Percentiles rank a stretch among this genome's conserved stretches.
Evolutionary conservation across 2,329 filamentous ascomycete species (phyloP).

Genomic region (Cadophora luteo-olivacea): DNA sequence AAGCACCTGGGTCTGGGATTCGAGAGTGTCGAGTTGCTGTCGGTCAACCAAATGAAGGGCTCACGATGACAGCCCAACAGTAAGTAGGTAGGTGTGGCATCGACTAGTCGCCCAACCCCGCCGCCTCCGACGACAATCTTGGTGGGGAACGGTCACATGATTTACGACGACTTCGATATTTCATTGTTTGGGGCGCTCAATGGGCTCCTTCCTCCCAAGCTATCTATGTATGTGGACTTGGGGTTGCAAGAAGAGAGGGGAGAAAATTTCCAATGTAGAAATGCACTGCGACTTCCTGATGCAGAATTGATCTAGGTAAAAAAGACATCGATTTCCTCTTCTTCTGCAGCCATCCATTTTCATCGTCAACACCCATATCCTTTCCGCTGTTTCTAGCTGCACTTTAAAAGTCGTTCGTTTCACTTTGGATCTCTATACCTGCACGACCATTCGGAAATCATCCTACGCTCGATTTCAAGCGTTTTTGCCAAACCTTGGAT

Average conservation of each 20-base stretch:
- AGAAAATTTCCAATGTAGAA: neutral
- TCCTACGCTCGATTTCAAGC: constrained; percentile 1
- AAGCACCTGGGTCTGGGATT: constrained; percentile 24
- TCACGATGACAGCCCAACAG: constrained; percentile 36
- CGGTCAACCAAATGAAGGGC: constrained; percentile 18
- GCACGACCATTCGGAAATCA: neutral
- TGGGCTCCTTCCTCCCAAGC: constrained; percentile 8
- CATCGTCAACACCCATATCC: constrained; percentile 17
- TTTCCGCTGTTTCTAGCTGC: constrained; percentile 13
- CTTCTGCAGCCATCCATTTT: constrained; percentile 15
- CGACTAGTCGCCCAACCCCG: constrained; percentile 30
- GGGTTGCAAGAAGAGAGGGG: neutral
- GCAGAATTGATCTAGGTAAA: neutral
- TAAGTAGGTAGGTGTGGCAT: constrained; percentile 26
- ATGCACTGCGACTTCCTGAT: constrained; percentile 10
- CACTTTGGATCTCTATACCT: constrained; percentile 8
- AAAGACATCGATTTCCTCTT: neutral
- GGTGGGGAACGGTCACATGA: constrained; percentile 22
- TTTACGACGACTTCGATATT: neutral
- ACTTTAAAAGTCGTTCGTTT: constrained; percentile 21
- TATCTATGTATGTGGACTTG: neutral
- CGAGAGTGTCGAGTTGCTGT: constrained; percentile 15
- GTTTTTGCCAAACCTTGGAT: neutral
- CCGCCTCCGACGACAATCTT: constrained; percentile 20
- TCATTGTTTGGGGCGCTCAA: neutral